Evolutionary conservation across 331 rosid species (phyloP).

Genomic region (Telfairia occidentalis): DNA sequence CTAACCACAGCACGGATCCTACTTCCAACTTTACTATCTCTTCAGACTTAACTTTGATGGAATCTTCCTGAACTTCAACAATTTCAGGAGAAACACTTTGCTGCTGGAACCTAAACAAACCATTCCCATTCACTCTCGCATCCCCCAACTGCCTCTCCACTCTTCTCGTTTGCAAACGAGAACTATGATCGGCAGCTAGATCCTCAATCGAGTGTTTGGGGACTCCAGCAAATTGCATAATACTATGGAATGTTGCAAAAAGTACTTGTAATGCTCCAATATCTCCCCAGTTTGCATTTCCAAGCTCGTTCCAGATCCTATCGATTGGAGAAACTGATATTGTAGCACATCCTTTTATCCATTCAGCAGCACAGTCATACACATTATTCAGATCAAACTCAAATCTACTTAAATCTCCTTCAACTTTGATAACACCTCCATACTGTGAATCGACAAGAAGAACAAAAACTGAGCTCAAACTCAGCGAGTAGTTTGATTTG

Average conservation of each 20-base stretch:
- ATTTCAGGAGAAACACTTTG: slow-evolving; percentile 75
- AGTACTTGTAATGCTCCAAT: slow-evolving; percentile 75
- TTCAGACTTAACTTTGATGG: slow-evolving; percentile 42
- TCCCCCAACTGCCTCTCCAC: slow-evolving; percentile 74
- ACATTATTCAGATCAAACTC: slow-evolving; percentile 69
- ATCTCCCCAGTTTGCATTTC: slow-evolving; percentile 94
- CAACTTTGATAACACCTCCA: slow-evolving; percentile 92
- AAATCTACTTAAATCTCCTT: slow-evolving; percentile 81
- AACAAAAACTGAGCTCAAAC: slow-evolving; percentile 60
- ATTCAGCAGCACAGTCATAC: slow-evolving; percentile 85
- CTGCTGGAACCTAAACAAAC: slow-evolving; percentile 56
- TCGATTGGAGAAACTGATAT: slow-evolving; percentile 80
- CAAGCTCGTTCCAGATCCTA: slow-evolving; percentile 92
- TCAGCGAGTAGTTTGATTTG: slow-evolving; percentile 44
- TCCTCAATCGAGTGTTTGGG: slow-evolving; percentile 88
- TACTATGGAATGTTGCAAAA: slow-evolving; percentile 84
- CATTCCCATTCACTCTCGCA: slow-evolving; percentile 56
- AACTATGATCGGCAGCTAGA: slow-evolving; percentile 93
- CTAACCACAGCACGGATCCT: slow-evolving; percentile 71
- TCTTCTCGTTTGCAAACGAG: slow-evolving; percentile 89
- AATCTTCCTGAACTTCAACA: slow-evolving; percentile 83
- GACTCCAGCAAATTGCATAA: slow-evolving; percentile 66
- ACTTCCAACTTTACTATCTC: slow-evolving; percentile 71
- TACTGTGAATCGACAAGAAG: slow-evolving; percentile 77
- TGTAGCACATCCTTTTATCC: slow-evolving; percentile 69